A percentile compares a stretch with the other conserved stretches of the same genome.
Evolutionary conservation across 148 eudicot genomes (phyloP).

Genomic region (Rhododendron molle): DNA sequence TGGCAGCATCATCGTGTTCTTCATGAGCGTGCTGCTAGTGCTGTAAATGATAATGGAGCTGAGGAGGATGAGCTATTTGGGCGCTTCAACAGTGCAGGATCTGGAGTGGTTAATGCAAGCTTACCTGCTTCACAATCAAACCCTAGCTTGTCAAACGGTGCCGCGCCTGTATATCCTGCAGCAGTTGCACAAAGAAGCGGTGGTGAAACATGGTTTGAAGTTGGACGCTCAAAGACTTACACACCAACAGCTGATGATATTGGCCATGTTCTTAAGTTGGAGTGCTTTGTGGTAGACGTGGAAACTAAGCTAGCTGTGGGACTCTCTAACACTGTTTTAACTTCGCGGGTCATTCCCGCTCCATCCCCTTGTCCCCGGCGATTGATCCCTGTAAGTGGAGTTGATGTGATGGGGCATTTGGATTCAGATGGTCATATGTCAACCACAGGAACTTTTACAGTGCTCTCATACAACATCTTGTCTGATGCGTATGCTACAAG

Average conservation of each 20-base stretch:
- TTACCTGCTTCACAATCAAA: conserved; percentile 61
- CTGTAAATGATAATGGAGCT: conserved; percentile 77
- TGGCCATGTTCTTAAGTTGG: conserved; percentile 91
- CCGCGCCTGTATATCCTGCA: conserved; percentile 66
- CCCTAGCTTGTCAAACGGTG: conserved; percentile 59
- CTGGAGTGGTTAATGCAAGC: conserved; percentile 43
- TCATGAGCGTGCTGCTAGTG: conserved; percentile 97
- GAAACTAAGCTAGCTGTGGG: conserved; percentile 75
- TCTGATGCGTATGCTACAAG: conserved; percentile 75
- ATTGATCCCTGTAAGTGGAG: conserved; percentile 72
- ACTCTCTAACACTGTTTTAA: conserved; percentile 46
- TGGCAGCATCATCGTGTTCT: conserved; percentile 99
- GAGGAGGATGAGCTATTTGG: conserved; percentile 94
- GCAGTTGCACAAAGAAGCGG: conserved; percentile 69
- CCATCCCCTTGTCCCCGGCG: conserved; percentile 93
- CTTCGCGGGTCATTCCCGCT: conserved; percentile 93
- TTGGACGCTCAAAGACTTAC: conserved; percentile 76
- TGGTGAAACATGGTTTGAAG: conserved; percentile 97
- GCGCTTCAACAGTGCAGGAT: conserved; percentile 69
- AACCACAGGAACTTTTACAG: conserved; percentile 74
- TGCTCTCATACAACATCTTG: conserved; percentile 90
- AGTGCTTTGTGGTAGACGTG: conserved; percentile 86
- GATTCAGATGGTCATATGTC: conserved; percentile 68
- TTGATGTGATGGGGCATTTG: conserved; percentile 60
- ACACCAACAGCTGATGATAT: conserved; percentile 94